Evolutionary conservation across 148 eudicot species (phyloP).

Genomic region (Rhododendron simsii): DNA sequence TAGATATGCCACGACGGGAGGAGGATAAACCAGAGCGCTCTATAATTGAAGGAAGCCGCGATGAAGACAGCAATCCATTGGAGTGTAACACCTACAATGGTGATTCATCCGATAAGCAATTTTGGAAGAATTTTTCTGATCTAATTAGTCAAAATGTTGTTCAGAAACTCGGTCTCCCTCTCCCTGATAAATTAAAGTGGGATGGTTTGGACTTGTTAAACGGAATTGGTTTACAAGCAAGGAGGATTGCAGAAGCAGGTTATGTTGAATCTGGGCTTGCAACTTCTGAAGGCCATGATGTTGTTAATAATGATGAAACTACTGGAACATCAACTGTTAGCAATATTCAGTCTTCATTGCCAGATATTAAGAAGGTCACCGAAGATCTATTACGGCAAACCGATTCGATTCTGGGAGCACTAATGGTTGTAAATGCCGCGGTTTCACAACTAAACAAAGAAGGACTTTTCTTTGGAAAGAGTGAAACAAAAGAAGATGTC

Average conservation of each 20-base stretch:
- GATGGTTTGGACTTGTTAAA: slow-evolving; percentile 74
- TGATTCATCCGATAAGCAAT: slow-evolving; percentile 47
- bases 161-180: slow-evolving; percentile 68
- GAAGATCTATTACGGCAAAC: slow-evolving; percentile 82
- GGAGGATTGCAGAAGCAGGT: slow-evolving; percentile 62
- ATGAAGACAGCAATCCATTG: slow-evolving; percentile 12
- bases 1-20: slow-evolving; percentile 19
- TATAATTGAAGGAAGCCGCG: slow-evolving; percentile 17
- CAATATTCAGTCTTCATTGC: slow-evolving; percentile 51
- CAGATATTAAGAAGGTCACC: slow-evolving; percentile 80
- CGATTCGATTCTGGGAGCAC: slow-evolving; percentile 77
- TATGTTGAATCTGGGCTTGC: slow-evolving; percentile 97
- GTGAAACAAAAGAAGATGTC: slow-evolving; percentile 31
- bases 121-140: slow-evolving; percentile 77
- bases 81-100: slow-evolving; percentile 7
- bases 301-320: slow-evolving; percentile 23
- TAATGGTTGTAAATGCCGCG: slow-evolving; percentile 80
- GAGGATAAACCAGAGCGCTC: slow-evolving; percentile 26
- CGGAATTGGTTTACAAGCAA: slow-evolving; percentile 60
- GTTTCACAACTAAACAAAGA: slow-evolving; percentile 58
- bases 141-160: slow-evolving; percentile 63
- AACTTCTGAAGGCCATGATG: slow-evolving; percentile 39
- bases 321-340: slow-evolving; percentile 20
- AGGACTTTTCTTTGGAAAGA: slow-evolving; percentile 29
- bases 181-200: slow-evolving; percentile 81